Base-by-base conservation (phyloP, 345 rosid species). In the Chamaenerion angustifolium region DNA sequence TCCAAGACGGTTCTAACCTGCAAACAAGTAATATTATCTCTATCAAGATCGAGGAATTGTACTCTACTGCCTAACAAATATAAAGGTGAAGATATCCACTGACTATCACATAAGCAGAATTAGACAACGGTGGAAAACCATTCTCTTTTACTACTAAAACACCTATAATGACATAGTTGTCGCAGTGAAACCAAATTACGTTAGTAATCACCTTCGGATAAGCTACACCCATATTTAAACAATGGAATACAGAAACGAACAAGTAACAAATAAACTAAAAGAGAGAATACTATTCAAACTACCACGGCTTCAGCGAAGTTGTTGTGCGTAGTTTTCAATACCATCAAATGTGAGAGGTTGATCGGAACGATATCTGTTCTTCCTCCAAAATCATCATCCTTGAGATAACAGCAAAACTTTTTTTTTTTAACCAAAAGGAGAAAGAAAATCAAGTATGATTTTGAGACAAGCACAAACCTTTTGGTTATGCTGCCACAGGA, bases 341-440 rank as follows among this genome's bases (percentile, higher is more conserved):
- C 94, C 88, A 69, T 93, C 95, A 73, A 68, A 88, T 82, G 77
- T 88, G 49, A 23, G 94, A 79, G 42, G 88, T 83, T 16, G 99
- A 84, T 21, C 94, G 83, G 52, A 93, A 93, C 21, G 99, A 88
- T 60, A 93, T 85, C 66, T 88, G 96, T 49, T 93, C 94, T 11
- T 88, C 90, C 35, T 93, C 96, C 78, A 92, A 49, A 77, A 88
- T 85, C 99, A 93, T 88, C 96, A 93, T 93, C 70, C 98, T 90
- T 66, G 13, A 58, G 40, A 43, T 14, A 21, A 40, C 52, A 17
- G n/a, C 65, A 27, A 60, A 56, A 52, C 12, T 42, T 17, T 14
- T 57, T n/a, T 43, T 21, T 19, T 31, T 16, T 13, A 43, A 8
- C 42, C 40, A 45, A 45, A 21, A 2, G 12, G 8, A 63, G 42